A percentile compares a stretch with the other conserved stretches of the same genome.
These are phyloP conservation scores for Aspergillus ochraceoroseus DNA, from an alignment of 2,329 filamentous ascomycete species.

Conservation along the genomic window DNA sequence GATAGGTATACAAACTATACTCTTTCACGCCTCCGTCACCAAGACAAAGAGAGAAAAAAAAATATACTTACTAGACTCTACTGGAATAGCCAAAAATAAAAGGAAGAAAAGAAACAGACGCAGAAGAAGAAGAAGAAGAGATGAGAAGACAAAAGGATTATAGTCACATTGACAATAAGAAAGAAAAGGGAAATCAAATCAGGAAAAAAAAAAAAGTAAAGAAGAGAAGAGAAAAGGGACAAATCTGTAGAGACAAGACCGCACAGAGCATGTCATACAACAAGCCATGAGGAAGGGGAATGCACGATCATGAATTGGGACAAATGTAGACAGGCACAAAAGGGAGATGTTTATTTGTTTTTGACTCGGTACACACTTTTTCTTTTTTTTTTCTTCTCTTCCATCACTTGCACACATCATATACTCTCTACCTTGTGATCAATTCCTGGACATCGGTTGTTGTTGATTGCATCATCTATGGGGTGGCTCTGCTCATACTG, in stretches of 20 bases:
- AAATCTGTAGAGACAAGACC: conserved; percentile 5
- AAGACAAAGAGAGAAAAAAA: no score
- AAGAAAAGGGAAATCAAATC: conserved; percentile 6
- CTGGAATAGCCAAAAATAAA: conserved; percentile 1
- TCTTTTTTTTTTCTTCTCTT: no score
- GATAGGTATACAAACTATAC: no score
- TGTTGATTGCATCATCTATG: conserved; percentile 44
- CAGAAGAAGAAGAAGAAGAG: no score
- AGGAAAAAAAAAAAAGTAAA: neutral
- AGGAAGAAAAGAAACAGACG: conserved; percentile 3
- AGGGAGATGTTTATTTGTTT: no score
- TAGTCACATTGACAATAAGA: conserved; percentile 19
- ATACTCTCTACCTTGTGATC: no score
- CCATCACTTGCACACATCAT: no score
- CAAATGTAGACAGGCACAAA: no score
- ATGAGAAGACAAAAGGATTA: no score
- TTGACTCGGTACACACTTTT: conserved; percentile 11
- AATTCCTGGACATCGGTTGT: no score
- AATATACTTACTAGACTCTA: neutral
- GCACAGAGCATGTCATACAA: neutral
- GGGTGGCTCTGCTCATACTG: conserved; percentile 72
- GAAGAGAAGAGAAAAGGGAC: conserved; percentile 1
- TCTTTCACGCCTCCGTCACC: no score
- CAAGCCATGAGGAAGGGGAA: neutral
- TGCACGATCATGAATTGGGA: conserved; percentile 6